Evolutionary conservation across 2,329 filamentous ascomycete genomes (phyloP).

Genomic region (Lasiodiplodia theobromae): DNA sequence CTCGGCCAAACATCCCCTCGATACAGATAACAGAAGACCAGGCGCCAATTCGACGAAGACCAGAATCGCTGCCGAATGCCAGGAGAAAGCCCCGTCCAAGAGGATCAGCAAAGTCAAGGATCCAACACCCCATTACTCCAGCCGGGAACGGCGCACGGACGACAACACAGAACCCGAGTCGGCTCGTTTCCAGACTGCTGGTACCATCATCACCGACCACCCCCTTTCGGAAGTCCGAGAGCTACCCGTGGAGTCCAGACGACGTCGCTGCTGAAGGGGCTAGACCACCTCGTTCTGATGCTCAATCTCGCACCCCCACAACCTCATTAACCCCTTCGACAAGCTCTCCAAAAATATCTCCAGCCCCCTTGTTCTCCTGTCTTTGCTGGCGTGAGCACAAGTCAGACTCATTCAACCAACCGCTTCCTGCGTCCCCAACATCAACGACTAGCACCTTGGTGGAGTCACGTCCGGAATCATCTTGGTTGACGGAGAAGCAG

Average conservation of each 20-base stretch:
- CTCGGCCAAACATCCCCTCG: background rate
- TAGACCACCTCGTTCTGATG: background rate
- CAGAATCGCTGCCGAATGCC: background rate
- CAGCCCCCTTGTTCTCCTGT: background rate
- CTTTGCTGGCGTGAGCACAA: conserved; percentile 16
- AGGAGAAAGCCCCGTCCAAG: background rate
- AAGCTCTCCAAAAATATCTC: background rate
- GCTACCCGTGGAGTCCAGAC: background rate
- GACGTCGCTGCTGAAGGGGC: background rate
- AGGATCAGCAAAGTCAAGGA: background rate
- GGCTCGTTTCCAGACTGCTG: background rate
- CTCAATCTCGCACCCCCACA: background rate
- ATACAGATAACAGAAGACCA: background rate
- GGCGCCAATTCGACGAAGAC: background rate
- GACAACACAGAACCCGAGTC: background rate
- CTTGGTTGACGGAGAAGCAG: background rate
- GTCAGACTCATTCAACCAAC: background rate
- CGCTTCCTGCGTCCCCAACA: background rate
- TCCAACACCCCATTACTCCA: background rate
- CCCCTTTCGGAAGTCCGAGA: background rate
- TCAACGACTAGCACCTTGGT: background rate
- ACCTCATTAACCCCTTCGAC: background rate
- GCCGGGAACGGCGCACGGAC: background rate
- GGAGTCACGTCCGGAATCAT: background rate
- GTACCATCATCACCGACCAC: background rate